Evolutionary conservation across 495 filamentous ascomycete species (phyloP).

Genomic region (Hypoxylon fragiforme): DNA sequence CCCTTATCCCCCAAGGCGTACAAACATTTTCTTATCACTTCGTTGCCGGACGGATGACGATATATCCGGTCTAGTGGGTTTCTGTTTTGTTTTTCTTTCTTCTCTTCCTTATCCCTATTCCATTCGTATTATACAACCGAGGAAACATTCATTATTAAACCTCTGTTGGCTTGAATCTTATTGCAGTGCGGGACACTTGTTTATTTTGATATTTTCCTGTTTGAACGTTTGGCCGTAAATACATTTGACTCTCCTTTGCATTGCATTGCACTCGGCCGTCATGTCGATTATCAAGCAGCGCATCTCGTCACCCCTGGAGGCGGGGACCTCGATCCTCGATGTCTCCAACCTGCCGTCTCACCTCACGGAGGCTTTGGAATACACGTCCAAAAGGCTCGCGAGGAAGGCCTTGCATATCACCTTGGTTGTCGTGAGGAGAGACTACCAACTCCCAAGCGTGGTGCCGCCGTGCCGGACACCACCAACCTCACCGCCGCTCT

Average conservation of each 20-base stretch:
- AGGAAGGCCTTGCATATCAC: constrained; percentile 52
- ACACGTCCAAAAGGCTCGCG: constrained; percentile 53
- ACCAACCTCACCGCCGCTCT: constrained; percentile 34
- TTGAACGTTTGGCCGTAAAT: no score
- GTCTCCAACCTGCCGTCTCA: constrained; percentile 49
- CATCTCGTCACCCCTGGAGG: constrained; percentile 60
- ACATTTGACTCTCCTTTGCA: no score
- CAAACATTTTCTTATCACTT: neutral
- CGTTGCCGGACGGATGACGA: constrained; percentile 10
- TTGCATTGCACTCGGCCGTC: constrained; percentile 1
- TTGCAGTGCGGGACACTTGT: neutral
- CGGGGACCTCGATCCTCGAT: constrained; percentile 54
- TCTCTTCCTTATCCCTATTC: constrained; percentile 16
- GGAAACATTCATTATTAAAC: neutral
- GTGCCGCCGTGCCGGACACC: constrained; percentile 27
- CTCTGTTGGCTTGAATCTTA: neutral
- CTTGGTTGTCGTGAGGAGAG: constrained; percentile 53
- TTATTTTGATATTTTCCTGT: neutral
- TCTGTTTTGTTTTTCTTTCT: neutral
- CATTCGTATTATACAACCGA: no score
- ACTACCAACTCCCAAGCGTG: constrained; percentile 48
- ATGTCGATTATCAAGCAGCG: constrained; percentile 48
- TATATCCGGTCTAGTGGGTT: constrained; percentile 6
- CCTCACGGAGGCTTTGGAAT: constrained; percentile 51
- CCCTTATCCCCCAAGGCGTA: constrained; percentile 24